These are phyloP conservation scores for Taiozyma sp. DNA, from an alignment of 1,139 yeast species.

Conservation along the genomic window DNA sequence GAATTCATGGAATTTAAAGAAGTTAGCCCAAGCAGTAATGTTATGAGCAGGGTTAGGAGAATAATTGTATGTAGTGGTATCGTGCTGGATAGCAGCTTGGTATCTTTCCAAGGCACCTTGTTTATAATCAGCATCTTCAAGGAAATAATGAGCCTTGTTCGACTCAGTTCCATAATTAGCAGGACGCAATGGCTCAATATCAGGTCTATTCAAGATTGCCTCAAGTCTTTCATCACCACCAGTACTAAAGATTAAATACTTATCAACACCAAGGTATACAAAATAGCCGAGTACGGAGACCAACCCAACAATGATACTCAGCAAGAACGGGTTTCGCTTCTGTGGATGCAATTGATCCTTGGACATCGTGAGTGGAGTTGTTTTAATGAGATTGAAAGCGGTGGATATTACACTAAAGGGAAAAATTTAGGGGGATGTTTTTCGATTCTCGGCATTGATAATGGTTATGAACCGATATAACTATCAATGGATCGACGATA, in stretches of 20 bases:
- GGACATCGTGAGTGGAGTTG: neutral
- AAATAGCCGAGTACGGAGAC: neutral
- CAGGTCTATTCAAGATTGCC: neutral
- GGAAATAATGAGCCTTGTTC: neutral
- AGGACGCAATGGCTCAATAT: neutral
- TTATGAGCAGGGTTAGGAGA: constrained; percentile 37
- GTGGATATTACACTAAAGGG: too few relatives aligned
- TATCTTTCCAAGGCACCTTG: constrained; percentile 38
- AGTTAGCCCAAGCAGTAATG: constrained; percentile 34
- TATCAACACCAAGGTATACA: neutral
- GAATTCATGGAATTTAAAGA: constrained; percentile 48
- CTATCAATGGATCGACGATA: too few relatives aligned
- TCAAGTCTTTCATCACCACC: neutral
- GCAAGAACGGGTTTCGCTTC: neutral
- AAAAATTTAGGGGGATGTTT: too few relatives aligned
- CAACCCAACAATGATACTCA: neutral
- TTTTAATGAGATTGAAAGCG: neutral
- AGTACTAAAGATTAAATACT: neutral
- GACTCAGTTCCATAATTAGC: neutral
- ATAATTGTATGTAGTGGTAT: constrained; percentile 58
- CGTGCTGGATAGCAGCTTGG: constrained; percentile 51
- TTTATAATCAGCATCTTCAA: constrained; percentile 35
- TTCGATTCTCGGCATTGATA: too few relatives aligned
- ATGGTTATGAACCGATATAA: too few relatives aligned
- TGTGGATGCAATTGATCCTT: neutral